Evolutionary conservation across 352 stramenopile species (phyloP).

Genomic region (Plasmopara halstedii): DNA sequence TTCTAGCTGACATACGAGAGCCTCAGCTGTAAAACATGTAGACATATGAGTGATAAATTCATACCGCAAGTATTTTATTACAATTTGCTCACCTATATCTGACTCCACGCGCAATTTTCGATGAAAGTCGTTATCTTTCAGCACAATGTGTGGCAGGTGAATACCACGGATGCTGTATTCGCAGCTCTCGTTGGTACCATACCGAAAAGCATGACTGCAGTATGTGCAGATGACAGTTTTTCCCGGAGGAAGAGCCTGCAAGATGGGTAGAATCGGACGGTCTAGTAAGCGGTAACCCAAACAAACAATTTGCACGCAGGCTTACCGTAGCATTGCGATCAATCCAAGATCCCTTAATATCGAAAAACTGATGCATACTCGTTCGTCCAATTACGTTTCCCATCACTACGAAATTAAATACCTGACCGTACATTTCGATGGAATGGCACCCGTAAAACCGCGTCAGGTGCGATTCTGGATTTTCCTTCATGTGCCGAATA

Average conservation of each 20-base stretch:
- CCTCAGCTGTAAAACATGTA: constrained; percentile 25
- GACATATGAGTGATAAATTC: not conserved
- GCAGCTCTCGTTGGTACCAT: constrained; percentile 58
- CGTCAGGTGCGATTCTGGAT: constrained; percentile 79
- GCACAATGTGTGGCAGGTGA: constrained; percentile 67
- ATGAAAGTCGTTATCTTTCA: constrained; percentile 86
- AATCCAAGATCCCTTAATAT: constrained; percentile 88
- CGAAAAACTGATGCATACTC: constrained; percentile 86
- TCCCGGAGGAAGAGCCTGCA: constrained; percentile 59
- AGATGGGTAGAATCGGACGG: too few species aligned
- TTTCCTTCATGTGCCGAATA: constrained; percentile 69
- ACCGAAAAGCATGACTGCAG: constrained; percentile 74
- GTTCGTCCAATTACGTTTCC: constrained; percentile 77
- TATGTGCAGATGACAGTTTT: constrained; percentile 83
- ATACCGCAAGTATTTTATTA: not conserved
- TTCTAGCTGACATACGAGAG: constrained; percentile 58
- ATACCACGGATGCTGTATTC: constrained; percentile 73
- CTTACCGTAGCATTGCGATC: constrained; percentile 72
- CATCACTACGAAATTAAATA: constrained; percentile 89
- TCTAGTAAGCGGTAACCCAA: too few species aligned
- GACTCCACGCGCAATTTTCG: constrained; percentile 68
- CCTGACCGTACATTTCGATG: constrained; percentile 85
- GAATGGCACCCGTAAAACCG: constrained; percentile 86
- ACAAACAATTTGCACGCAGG: not conserved
- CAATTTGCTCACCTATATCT: constrained; percentile 28